Conservation (phyloP, 1,139 yeast genomes). For the Sugiyamaella novakii region DNA sequence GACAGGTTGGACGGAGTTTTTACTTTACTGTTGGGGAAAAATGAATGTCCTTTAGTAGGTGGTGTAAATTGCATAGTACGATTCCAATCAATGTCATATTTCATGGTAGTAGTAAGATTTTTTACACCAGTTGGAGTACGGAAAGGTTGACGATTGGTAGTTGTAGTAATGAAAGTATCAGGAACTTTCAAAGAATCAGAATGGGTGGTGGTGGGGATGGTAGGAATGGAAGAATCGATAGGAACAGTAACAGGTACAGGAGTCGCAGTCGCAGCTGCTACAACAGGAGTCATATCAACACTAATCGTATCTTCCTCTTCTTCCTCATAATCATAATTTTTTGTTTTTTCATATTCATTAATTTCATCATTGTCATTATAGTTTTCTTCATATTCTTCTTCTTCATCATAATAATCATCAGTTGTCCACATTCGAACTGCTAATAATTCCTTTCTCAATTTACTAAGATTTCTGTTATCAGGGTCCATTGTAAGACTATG, state of each 20-base stretch:
- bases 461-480: slow-evolving; percentile 67
- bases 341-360: not conserved
- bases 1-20: slow-evolving; percentile 26
- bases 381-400: slow-evolving; percentile 34
- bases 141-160: slow-evolving; percentile 46
- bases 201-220: too few relatives aligned
- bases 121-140: slow-evolving; percentile 42
- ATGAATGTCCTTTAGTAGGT: slow-evolving; percentile 28
- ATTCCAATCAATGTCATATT: slow-evolving; percentile 35
- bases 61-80: slow-evolving; percentile 46
- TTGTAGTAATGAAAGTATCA: slow-evolving; percentile 29
- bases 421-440: slow-evolving; percentile 72
- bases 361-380: slow-evolving; percentile 5
- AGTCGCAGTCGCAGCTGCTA: not conserved
- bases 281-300: not conserved
- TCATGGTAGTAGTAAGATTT: slow-evolving; percentile 4
- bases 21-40: slow-evolving; percentile 24
- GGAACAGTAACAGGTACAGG: slow-evolving; percentile 7
- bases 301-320: slow-evolving; percentile 1
- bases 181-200: slow-evolving; percentile 26
- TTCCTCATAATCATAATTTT: not conserved
- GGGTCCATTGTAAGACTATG: slow-evolving; percentile 85
- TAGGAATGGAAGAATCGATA: not conserved
- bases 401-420: slow-evolving; percentile 60
- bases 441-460: slow-evolving; percentile 61